Conservation (phyloP, 495 filamentous ascomycete species). For the Oidiodendron maius region DNA sequence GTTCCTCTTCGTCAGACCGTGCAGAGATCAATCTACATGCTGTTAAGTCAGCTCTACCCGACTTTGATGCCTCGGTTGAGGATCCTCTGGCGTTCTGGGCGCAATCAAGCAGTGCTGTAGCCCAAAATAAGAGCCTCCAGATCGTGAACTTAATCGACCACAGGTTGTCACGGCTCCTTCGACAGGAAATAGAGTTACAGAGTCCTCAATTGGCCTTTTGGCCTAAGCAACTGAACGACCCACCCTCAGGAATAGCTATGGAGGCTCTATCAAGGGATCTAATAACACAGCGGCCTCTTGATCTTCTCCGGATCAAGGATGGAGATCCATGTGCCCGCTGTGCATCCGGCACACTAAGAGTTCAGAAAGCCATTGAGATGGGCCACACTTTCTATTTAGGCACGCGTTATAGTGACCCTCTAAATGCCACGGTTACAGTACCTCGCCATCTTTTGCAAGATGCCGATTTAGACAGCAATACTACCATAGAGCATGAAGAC, state of each 20-base stretch:
- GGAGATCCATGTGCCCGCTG: conserved; percentile 74
- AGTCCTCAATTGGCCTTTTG: conserved; percentile 10
- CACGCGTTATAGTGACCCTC: conserved; percentile 73
- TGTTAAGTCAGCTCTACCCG: conserved; percentile 64
- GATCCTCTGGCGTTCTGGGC: conserved; percentile 53
- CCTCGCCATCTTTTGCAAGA: conserved; percentile 14
- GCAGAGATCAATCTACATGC: conserved; percentile 63
- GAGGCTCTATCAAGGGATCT: conserved; percentile 2
- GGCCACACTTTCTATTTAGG: conserved; percentile 95
- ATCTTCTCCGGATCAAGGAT: conserved; percentile 55
- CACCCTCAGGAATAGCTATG: not conserved
- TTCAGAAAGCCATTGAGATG: conserved; percentile 75
- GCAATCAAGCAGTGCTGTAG: not conserved
- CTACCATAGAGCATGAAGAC: not conserved
- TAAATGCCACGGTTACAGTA: conserved; percentile 53
- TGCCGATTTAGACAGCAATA: not conserved
- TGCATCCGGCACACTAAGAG: conserved; percentile 50
- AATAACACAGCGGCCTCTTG: conserved; percentile 30
- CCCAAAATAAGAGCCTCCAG: not conserved
- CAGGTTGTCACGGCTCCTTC: conserved; percentile 29
- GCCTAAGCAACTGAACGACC: not conserved
- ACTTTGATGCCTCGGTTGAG: conserved; percentile 66
- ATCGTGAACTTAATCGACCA: conserved; percentile 50
- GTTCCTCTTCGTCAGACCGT: conserved; percentile 14
- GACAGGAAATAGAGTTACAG: conserved; percentile 8